Percentiles rank a stretch among this genome's conserved stretches.
Conservation (phyloP, 2,329 filamentous ascomycete genomes). For the Ceratocystis huliohia region DNA sequence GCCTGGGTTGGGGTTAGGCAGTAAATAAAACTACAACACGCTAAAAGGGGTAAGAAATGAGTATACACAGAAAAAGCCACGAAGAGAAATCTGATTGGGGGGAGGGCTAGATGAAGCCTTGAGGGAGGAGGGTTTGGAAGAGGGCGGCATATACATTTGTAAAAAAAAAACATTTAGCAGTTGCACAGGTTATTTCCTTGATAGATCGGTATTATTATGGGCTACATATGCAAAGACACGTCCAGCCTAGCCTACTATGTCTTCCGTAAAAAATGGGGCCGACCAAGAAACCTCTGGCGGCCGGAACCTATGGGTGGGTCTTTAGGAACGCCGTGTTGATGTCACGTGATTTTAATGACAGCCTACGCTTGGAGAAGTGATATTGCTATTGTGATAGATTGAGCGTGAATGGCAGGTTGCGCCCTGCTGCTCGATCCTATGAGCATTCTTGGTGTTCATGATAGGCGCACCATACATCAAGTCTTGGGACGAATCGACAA, state of each 20-base stretch:
- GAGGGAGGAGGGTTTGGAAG: background rate
- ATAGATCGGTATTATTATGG: background rate
- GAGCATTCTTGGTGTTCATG: no score
- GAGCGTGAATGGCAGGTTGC: no score
- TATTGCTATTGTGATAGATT: no score
- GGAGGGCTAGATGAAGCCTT: background rate
- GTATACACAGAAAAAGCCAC: background rate
- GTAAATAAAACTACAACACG: background rate
- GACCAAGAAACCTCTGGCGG: background rate
- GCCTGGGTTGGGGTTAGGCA: background rate
- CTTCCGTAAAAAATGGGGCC: slow-evolving; percentile 7
- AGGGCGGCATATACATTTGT: background rate
- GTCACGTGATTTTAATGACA: background rate
- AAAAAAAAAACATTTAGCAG: background rate
- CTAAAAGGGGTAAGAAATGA: background rate
- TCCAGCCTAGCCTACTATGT: background rate
- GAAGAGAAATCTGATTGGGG: background rate
- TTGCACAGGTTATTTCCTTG: background rate
- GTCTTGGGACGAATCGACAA: background rate
- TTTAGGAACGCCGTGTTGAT: background rate
- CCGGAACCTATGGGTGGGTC: background rate
- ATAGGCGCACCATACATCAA: no score
- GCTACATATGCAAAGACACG: background rate
- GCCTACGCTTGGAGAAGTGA: background rate
- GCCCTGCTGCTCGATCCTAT: no score